These are phyloP conservation scores for Carex kokanica DNA, from an alignment of 176 grass and related monocot genomes.

Conservation along the genomic window DNA sequence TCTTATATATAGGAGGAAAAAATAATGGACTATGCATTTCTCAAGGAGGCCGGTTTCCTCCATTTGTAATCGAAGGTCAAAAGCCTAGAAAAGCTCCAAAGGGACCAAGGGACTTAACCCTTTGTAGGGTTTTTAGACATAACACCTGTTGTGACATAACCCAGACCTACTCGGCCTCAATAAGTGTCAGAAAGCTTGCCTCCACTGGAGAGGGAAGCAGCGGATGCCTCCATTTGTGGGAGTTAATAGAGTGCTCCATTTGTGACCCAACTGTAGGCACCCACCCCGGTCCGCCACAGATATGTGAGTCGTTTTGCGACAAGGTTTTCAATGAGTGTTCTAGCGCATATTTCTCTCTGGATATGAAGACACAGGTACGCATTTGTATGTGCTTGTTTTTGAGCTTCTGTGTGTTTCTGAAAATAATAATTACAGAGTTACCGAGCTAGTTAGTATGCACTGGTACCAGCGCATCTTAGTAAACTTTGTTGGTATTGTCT, in stretches of 20 bases:
- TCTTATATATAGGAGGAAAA: constrained; percentile 33
- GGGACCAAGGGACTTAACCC: constrained; percentile 62
- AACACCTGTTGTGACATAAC: constrained; percentile 82
- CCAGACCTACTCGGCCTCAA: constrained; percentile 69
- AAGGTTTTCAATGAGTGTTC: constrained; percentile 83
- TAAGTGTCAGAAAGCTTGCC: constrained; percentile 76
- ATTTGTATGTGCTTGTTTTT: background rate
- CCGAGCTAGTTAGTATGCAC: background rate
- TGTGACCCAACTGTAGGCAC: constrained; percentile 73
- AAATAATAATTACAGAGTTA: background rate
- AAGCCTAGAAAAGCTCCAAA: constrained; percentile 60
- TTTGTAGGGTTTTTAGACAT: constrained; percentile 83
- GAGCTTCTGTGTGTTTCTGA: background rate
- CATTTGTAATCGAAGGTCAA: constrained; percentile 63
- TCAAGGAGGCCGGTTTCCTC: constrained; percentile 73
- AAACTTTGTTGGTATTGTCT: background rate
- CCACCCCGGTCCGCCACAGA: constrained; percentile 57
- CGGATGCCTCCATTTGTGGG: constrained; percentile 95
- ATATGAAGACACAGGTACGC: constrained; percentile 78
- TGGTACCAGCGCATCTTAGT: background rate
- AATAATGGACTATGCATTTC: constrained; percentile 67
- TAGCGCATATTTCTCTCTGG: constrained; percentile 67
- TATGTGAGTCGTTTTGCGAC: constrained; percentile 76
- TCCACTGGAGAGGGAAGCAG: constrained; percentile 70
- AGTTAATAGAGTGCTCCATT: constrained; percentile 90